Base-by-base conservation (phyloP, 805 yeast genomes). In the Starmerella sirachaensis region DNA sequence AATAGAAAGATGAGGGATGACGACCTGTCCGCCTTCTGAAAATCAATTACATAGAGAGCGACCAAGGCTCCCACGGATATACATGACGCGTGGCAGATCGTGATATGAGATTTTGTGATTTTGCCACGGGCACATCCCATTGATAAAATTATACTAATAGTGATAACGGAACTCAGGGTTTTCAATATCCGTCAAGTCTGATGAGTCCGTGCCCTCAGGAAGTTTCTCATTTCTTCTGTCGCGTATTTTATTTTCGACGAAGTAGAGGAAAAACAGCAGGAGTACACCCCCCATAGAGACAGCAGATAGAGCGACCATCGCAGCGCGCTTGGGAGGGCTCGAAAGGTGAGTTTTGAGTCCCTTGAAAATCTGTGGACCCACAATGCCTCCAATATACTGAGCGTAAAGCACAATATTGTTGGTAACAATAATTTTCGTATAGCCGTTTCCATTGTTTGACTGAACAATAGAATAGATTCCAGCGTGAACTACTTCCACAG, bases 311-410 rank as follows among this genome's bases (percentile, higher is more conserved):
- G 38, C 78, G 57, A 45, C 75, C 71, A 34, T 70, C 63, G 56
- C 75, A 64, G 21, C 75, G 66, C 26, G 78, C 68, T 46, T 75
- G 64, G 65, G 72, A 71, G 64, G 31, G 57, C 50, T 77, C 78
- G 27, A 56, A 51, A 6, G 84, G 84, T 11, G 72, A 75, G 38
- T 76, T 70, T 6, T 56, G n/a, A n/a, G n/a, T n/a, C n/a, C n/a
- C 38, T 62, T 66, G 60, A 79, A 80, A 13, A 78, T 66, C 57
- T 77, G 74, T 5, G 77, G 75, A 3, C 78, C 78, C 34, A 63
- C 56, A 33, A 69, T 56, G 49, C 71, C 72, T 18, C 78, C 78
- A 6, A 61, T 66, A 52, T 73, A 66, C 53, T 65, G 70, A 4
- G 68, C 69, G 31, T 71, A 50, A 26, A 73, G 59, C 41, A 58